Percentiles rank a stretch among this genome's conserved stretches.
phyloP scores from a whole-genome alignment of 352 stramenopile species.

The Globisporangium mamillatum region DNA sequence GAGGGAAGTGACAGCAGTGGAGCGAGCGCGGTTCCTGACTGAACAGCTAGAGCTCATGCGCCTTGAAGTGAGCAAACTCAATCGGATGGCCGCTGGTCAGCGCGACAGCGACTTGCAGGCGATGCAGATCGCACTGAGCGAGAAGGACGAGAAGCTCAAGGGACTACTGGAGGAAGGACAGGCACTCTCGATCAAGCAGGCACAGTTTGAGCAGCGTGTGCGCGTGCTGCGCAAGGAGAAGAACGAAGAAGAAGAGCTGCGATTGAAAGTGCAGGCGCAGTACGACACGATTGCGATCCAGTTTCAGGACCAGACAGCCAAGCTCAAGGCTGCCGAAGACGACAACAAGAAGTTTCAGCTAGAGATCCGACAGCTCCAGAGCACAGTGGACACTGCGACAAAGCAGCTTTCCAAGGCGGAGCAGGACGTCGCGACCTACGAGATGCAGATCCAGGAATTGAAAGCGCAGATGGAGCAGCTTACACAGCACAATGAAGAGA shows the following conservation, averaged over 20 bases:
- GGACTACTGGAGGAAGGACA: conserved; percentile 73
- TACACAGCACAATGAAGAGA: conserved; percentile 27
- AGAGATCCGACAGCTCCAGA: conserved; percentile 34
- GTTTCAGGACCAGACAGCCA: conserved; percentile 38
- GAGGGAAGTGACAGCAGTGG: conserved; percentile 59
- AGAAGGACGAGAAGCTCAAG: conserved; percentile 75
- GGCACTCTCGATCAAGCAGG: conserved; percentile 73
- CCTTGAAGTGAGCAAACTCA: conserved; percentile 55
- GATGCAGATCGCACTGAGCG: conserved; percentile 57
- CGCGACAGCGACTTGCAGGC: conserved; percentile 46
- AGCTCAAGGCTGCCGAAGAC: conserved; percentile 48
- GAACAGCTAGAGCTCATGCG: conserved; percentile 69
- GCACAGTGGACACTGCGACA: conserved; percentile 20
- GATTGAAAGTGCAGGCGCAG: conserved; percentile 49
- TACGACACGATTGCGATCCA: conserved; percentile 47
- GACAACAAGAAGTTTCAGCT: conserved; percentile 41
- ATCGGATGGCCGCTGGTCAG: conserved; percentile 34
- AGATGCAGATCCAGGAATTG: conserved; percentile 24
- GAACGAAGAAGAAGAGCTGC: conserved; percentile 67
- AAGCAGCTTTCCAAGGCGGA: conserved; percentile 36
- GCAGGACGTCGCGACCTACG: conserved; percentile 18
- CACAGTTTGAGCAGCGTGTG: conserved; percentile 66
- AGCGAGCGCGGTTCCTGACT: conserved; percentile 53
- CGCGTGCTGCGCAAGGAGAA: conserved; percentile 74
- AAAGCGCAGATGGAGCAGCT: conserved; percentile 29